Evolutionary conservation across 2,329 filamentous ascomycete species (phyloP).

Genomic region (Amesomyces nigricolor): DNA sequence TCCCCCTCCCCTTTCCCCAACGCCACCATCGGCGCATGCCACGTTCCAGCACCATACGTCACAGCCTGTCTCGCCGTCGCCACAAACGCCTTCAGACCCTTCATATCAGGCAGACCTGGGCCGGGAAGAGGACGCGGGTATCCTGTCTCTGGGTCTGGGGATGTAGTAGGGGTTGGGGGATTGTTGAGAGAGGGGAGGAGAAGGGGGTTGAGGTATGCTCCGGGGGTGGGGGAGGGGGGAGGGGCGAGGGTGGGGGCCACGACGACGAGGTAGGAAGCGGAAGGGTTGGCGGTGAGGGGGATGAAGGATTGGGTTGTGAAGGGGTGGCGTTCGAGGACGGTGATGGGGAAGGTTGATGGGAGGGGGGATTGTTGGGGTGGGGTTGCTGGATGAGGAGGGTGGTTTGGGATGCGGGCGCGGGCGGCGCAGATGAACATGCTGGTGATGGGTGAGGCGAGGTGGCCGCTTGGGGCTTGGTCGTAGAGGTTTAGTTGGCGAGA

Average conservation of each 20-base stretch:
- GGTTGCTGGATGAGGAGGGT: background rate
- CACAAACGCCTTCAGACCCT: slow-evolving; percentile 67
- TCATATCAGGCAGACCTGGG: slow-evolving; percentile 66
- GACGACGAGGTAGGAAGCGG: slow-evolving; percentile 67
- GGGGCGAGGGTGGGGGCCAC: slow-evolving; percentile 72
- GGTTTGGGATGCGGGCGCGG: slow-evolving; percentile 40
- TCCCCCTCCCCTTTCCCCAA: slow-evolving; percentile 50
- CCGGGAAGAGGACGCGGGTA: slow-evolving; percentile 46
- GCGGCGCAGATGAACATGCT: slow-evolving; percentile 87
- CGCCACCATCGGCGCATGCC: slow-evolving; percentile 95
- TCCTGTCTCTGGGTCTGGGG: slow-evolving; percentile 27
- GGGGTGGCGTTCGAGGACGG: slow-evolving; percentile 82
- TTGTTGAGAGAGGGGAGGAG: slow-evolving; percentile 31
- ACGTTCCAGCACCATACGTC: slow-evolving; percentile 86
- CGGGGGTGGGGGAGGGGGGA: slow-evolving; percentile 12
- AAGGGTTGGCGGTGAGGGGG: slow-evolving; percentile 54
- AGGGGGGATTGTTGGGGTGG: background rate
- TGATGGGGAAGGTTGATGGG: slow-evolving; percentile 53
- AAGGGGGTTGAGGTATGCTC: slow-evolving; percentile 30
- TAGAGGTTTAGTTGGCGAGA: slow-evolving; percentile 71
- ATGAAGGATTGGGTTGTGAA: slow-evolving; percentile 93
- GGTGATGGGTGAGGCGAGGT: slow-evolving; percentile 57
- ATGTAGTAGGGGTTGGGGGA: background rate
- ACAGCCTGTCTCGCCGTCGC: slow-evolving; percentile 75
- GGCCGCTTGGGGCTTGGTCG: slow-evolving; percentile 54